These are phyloP conservation scores for Halenospora varia DNA, from an alignment of 495 filamentous ascomycete genomes.

Conservation along the genomic window DNA sequence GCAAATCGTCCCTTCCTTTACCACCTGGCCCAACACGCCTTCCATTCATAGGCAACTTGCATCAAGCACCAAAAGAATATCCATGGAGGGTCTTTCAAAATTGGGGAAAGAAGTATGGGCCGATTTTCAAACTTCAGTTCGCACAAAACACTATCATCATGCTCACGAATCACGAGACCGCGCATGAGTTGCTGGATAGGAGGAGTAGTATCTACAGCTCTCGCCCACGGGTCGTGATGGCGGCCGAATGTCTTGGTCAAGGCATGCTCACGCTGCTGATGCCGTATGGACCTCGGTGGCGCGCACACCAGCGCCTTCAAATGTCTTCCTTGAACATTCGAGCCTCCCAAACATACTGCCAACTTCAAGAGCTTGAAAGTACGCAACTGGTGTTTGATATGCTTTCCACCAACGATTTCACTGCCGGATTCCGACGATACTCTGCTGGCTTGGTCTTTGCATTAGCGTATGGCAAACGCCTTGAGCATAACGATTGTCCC, in stretches of 20 bases:
- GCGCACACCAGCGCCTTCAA: neutral
- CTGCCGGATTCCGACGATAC: constrained; percentile 1
- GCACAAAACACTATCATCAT: neutral
- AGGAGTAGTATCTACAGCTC: constrained; percentile 2
- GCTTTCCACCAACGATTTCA: constrained; percentile 2
- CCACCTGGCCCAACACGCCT: neutral
- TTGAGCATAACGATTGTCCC: neutral
- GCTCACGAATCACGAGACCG: neutral
- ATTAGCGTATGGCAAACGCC: neutral
- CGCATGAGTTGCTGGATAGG: neutral
- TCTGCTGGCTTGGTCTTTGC: neutral
- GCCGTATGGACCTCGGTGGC: neutral
- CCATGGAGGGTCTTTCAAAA: constrained; percentile 4
- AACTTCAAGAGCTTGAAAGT: neutral
- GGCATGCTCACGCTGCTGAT: constrained; percentile 4
- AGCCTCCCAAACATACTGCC: constrained; percentile 1
- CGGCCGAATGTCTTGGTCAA: neutral
- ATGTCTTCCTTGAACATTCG: neutral
- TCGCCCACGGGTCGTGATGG: neutral
- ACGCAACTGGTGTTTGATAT: neutral
- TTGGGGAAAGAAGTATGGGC: constrained; percentile 1
- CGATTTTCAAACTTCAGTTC: constrained; percentile 1
- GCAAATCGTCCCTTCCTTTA: neutral
- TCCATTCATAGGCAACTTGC: neutral
- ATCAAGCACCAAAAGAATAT: neutral